Conservation (phyloP, 2,329 filamentous ascomycete species). For the Fusarium luffae region DNA sequence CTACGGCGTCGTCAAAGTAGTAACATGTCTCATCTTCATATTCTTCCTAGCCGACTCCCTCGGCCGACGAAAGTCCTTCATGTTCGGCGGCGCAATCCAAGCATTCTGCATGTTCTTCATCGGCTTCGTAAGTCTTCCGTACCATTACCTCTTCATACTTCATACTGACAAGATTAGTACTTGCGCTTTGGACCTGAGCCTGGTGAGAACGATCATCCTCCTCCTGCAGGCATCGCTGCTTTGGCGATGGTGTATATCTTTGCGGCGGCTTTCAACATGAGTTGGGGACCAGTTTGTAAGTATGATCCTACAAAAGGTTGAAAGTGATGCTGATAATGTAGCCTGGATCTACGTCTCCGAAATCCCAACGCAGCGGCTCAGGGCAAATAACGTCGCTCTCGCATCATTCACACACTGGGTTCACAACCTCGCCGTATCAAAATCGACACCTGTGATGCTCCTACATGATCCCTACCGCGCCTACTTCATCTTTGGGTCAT, state of each 20-base stretch:
- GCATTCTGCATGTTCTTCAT: slow-evolving; percentile 67
- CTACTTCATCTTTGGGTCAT: slow-evolving; percentile 68
- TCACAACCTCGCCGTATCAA: slow-evolving; percentile 72
- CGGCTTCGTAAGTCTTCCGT: slow-evolving; percentile 59
- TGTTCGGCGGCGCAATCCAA: slow-evolving; percentile 44
- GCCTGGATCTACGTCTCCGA: slow-evolving; percentile 64
- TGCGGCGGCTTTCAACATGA: slow-evolving; percentile 69
- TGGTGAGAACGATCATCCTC: slow-evolving; percentile 49
- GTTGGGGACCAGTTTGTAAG: slow-evolving; percentile 73
- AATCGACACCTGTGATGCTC: slow-evolving; percentile 70
- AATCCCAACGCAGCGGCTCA: slow-evolving; percentile 68
- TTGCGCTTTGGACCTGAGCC: slow-evolving; percentile 58
- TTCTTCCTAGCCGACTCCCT: slow-evolving; percentile 72
- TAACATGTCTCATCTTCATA: slow-evolving; percentile 69
- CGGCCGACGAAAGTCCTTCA: slow-evolving; percentile 61
- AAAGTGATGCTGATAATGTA: background rate
- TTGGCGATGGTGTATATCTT: slow-evolving; percentile 73
- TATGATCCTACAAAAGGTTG: background rate
- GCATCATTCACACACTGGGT: slow-evolving; percentile 72
- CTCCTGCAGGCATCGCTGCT: slow-evolving; percentile 61
- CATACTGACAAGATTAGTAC: slow-evolving; percentile 52
- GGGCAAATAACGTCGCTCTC: slow-evolving; percentile 69
- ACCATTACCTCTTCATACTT: too few relatives aligned
- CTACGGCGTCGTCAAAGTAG: slow-evolving; percentile 75
- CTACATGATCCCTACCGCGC: slow-evolving; percentile 56